These are phyloP conservation scores for Zostera marina DNA, from an alignment of 116 monocot genomes.

Conservation along the genomic window DNA sequence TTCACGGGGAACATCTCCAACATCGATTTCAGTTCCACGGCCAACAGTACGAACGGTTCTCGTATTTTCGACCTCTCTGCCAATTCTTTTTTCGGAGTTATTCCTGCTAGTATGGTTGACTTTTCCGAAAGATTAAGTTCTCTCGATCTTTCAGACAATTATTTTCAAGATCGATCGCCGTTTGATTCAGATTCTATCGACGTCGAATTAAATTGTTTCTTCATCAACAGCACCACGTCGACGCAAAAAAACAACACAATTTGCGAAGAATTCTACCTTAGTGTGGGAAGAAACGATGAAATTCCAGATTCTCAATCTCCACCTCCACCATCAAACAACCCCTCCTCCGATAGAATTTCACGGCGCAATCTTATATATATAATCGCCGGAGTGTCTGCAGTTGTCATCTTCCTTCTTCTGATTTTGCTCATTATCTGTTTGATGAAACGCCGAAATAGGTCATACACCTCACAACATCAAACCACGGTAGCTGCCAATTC, in stretches of 20 bases:
- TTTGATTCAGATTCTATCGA: conserved; percentile 2
- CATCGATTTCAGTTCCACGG: conserved; percentile 1
- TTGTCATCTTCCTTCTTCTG: conserved; percentile 13
- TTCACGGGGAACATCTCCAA: conserved; percentile 36
- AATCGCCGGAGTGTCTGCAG: conserved; percentile 28
- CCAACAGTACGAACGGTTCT: neutral
- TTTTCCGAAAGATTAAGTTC: conserved; percentile 18
- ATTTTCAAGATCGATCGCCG: conserved; percentile 33
- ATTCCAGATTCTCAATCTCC: too few species aligned
- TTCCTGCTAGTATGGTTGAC: conserved; percentile 12
- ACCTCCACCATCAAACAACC: neutral
- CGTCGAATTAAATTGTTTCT: conserved; percentile 43
- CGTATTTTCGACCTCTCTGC: conserved; percentile 33
- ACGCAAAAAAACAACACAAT: conserved; percentile 32
- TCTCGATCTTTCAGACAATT: conserved; percentile 54
- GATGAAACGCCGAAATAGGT: conserved; percentile 3
- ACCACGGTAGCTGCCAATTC: neutral
- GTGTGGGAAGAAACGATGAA: too few species aligned
- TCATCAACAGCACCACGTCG: conserved; percentile 12
- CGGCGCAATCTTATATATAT: conserved; percentile 17
- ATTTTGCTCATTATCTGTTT: conserved; percentile 18
- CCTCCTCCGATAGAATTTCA: neutral
- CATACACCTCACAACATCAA: neutral
- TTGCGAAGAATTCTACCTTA: conserved; percentile 54
- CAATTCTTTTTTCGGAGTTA: conserved; percentile 43